phyloP scores from a whole-genome alignment of 345 rosid genomes.

The Corchorus olitorius region DNA sequence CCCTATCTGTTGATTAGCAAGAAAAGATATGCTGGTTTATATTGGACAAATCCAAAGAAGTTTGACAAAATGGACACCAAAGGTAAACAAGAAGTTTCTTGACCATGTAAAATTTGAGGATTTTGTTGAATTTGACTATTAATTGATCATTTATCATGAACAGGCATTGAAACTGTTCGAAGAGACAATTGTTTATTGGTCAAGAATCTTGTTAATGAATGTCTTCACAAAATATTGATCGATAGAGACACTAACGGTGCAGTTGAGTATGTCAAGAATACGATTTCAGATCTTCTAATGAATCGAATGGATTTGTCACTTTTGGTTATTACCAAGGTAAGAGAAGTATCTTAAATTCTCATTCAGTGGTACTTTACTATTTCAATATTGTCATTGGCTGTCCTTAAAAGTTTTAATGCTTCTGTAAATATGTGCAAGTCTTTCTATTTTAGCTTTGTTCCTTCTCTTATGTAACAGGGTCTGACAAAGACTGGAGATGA shows the following conservation, averaged over 20 bases:
- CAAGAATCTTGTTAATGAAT: slow-evolving; percentile 87
- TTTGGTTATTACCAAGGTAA: slow-evolving; percentile 94
- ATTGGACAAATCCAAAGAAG: slow-evolving; percentile 79
- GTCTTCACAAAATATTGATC: slow-evolving; percentile 86
- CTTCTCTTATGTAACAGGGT: slow-evolving; percentile 58
- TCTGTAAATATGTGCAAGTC: neutral
- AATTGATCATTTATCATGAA: slow-evolving; percentile 24
- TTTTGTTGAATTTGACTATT: slow-evolving; percentile 14
- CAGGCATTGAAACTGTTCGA: slow-evolving; percentile 98
- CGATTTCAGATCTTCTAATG: slow-evolving; percentile 96
- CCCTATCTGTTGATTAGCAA: slow-evolving; percentile 94
- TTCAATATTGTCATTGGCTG: neutral
- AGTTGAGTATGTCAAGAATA: slow-evolving; percentile 83
- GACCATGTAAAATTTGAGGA: slow-evolving; percentile 15
- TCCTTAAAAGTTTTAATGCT: slow-evolving; percentile 13
- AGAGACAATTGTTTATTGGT: slow-evolving; percentile 98
- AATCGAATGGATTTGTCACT: slow-evolving; percentile 97
- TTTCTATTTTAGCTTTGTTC: slow-evolving; percentile 18
- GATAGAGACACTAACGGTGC: slow-evolving; percentile 90
- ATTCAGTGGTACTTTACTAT: slow-evolving; percentile 17
- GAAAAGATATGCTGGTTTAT: slow-evolving; percentile 98
- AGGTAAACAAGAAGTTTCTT: slow-evolving; percentile 49
- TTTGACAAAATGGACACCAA: slow-evolving; percentile 98
- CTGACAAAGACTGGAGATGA: slow-evolving; percentile 94
- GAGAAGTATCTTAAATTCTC: slow-evolving; percentile 17